Conservation (phyloP, 768 basidiomycete genomes). For the Megacollybia marginata region DNA sequence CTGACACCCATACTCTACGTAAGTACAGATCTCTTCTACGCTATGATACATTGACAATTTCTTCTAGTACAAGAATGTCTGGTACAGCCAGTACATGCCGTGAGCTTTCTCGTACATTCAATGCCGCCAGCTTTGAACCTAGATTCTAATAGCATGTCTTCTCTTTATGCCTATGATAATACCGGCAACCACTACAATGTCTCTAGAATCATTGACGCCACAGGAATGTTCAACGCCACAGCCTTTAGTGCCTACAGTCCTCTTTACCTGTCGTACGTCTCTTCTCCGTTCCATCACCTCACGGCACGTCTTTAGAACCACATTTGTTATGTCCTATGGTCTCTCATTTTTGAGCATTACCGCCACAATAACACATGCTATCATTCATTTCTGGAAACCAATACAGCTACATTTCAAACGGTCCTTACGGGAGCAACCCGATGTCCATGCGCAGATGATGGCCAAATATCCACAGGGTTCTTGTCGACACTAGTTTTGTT, state of each 20-base stretch:
- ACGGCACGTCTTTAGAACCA: conserved; percentile 20
- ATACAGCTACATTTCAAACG: conserved; percentile 16
- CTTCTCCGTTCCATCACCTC: neutral
- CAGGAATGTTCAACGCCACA: conserved; percentile 42
- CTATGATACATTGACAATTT: conserved; percentile 3
- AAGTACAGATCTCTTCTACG: conserved; percentile 12
- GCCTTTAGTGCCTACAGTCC: conserved; percentile 54
- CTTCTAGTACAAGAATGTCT: conserved; percentile 51
- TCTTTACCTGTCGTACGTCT: conserved; percentile 46
- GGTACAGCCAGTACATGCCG: conserved; percentile 53
- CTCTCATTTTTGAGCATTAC: conserved; percentile 81
- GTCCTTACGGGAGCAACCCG: conserved; percentile 71
- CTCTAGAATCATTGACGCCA: conserved; percentile 42
- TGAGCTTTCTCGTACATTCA: conserved; percentile 16
- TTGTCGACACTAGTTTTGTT: conserved; percentile 6
- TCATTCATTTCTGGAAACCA: conserved; percentile 9
- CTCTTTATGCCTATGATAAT: conserved; percentile 55
- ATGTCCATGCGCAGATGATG: conserved; percentile 84
- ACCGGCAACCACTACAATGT: conserved; percentile 53
- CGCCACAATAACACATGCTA: conserved; percentile 62
- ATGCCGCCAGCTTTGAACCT: conserved; percentile 6
- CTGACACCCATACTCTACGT: conserved; percentile 25
- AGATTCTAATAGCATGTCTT: conserved; percentile 27
- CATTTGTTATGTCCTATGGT: conserved; percentile 75
- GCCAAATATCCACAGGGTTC: conserved; percentile 67